Evolutionary conservation across 805 yeast species (phyloP).

Genomic region (Nakazawaea ishiwadae): DNA sequence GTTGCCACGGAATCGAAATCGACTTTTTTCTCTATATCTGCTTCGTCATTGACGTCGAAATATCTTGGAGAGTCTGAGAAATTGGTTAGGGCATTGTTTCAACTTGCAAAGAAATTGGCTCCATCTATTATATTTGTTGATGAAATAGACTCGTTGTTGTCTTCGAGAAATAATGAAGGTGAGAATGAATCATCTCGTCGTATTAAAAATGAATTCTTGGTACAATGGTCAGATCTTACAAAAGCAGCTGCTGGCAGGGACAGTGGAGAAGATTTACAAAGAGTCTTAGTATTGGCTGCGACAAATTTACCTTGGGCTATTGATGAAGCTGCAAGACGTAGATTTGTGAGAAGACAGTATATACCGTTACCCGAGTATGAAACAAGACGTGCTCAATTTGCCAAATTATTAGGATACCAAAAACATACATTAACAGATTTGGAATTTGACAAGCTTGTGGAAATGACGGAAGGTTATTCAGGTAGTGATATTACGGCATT

Average conservation of each 20-base stretch:
- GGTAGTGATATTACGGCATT: slow-evolving; percentile 91
- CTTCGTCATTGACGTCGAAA: slow-evolving; percentile 84
- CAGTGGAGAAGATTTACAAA: slow-evolving; percentile 41
- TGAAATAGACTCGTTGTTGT: slow-evolving; percentile 88
- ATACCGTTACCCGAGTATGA: slow-evolving; percentile 90
- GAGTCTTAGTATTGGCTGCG: slow-evolving; percentile 90
- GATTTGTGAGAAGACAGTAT: slow-evolving; percentile 88
- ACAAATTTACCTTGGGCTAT: slow-evolving; percentile 96
- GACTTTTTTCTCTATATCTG: slow-evolving; percentile 87
- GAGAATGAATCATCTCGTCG: slow-evolving; percentile 83
- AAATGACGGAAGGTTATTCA: slow-evolving; percentile 77
- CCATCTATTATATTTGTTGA: slow-evolving; percentile 95
- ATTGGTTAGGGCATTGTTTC: slow-evolving; percentile 82
- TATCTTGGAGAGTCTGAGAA: slow-evolving; percentile 93
- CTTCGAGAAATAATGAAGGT: slow-evolving; percentile 68
- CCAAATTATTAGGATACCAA: slow-evolving; percentile 64
- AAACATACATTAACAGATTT: slow-evolving; percentile 60
- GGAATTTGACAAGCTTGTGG: slow-evolving; percentile 58
- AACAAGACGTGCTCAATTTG: slow-evolving; percentile 69
- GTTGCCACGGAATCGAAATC: slow-evolving; percentile 94
- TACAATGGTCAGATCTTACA: slow-evolving; percentile 92
- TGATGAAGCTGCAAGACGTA: slow-evolving; percentile 93
- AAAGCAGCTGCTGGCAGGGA: slow-evolving; percentile 81
- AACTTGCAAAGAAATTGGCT: slow-evolving; percentile 76
- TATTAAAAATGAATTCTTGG: slow-evolving; percentile 87